Percentiles rank a stretch among this genome's conserved stretches.
These are phyloP conservation scores for Clitoria ternatea DNA, from an alignment of 306 rosid genomes.

Conservation along the genomic window DNA sequence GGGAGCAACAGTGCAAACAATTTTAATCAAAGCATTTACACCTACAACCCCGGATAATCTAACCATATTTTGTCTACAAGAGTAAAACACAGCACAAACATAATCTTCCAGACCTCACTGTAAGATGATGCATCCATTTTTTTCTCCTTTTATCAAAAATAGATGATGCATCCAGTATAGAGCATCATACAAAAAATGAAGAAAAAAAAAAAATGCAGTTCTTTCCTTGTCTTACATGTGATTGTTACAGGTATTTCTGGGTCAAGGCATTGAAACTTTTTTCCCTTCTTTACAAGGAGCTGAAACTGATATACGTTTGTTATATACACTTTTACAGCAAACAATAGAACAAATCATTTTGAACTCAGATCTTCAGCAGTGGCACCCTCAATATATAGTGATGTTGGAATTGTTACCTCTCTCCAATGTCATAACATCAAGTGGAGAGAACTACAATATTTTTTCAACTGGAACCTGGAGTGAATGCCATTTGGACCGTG, in stretches of 20 bases:
- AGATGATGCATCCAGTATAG: conserved; percentile 30
- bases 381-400: conserved; percentile 22
- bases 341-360: conserved; percentile 35
- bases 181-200: conserved; percentile 46
- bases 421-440: conserved; percentile 20
- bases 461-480: not conserved
- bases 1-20: not conserved
- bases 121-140: conserved; percentile 39
- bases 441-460: conserved; percentile 5
- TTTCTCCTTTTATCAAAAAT: conserved; percentile 16
- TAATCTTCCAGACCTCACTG: conserved; percentile 14
- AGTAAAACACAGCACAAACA: conserved; percentile 14
- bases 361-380: conserved; percentile 26
- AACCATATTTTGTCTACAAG: not conserved
- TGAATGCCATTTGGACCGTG: conserved; percentile 7
- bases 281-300: conserved; percentile 63
- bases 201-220: conserved; percentile 29
- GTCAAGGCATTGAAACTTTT: conserved; percentile 39
- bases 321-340: conserved; percentile 61
- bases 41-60: not conserved
- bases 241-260: conserved; percentile 37
- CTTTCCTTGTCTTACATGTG: conserved; percentile 29
- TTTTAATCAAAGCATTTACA: conserved; percentile 13
- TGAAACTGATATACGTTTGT: conserved; percentile 43
- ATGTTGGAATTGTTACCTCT: conserved; percentile 26